Base-by-base conservation (phyloP, 768 basidiomycete species). In the Dacryopinax primogenitus region DNA sequence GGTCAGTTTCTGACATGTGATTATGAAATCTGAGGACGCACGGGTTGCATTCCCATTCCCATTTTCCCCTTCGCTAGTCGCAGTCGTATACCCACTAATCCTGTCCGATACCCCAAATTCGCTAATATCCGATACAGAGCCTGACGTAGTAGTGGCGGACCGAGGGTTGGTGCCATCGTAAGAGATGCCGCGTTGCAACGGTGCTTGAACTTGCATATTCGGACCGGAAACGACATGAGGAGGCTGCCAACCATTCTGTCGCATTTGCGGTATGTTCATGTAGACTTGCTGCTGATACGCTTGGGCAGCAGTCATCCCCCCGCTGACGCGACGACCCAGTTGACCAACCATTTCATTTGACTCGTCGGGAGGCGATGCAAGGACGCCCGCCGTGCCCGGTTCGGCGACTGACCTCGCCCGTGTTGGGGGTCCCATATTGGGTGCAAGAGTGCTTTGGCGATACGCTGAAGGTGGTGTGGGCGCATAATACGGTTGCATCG, bases 241-340 rank as follows among this genome's bases (percentile, higher is more conserved):
- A 32, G 51, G 30, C 51, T 58, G 51, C 51, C 51, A 58, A 30
- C 51, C 51, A 18, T 58, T 58, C 30, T 58, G 51, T 4, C 26
- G 51, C 51, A 30, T 18, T 9, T 26, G 51, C 26, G 51, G 15
- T 28, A 73, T 78, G 70, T 79, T 82, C 66, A 74, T 75, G 70
- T 84, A 84, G 51, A 88, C 80, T 73, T 90, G 87, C 7, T 85
- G 83, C 71, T 89, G 90, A 76, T 90, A 90, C 35, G 86, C 85
- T 73, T 91, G 89, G 11, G 87, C 86, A 45, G 87, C 84, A 2
- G 87, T 87, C 63, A 89, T 80, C 1, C 83, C 84, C 35, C 80
- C 30, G 30, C 51, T 58, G 51, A 58, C 51, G 51, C 51, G 76
- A 64, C 76, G 78, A 18, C 78, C 75, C 51, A 77, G 69, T 26